Evolutionary conservation across 495 filamentous ascomycete genomes (phyloP).

Genomic region (Lepraria neglecta): DNA sequence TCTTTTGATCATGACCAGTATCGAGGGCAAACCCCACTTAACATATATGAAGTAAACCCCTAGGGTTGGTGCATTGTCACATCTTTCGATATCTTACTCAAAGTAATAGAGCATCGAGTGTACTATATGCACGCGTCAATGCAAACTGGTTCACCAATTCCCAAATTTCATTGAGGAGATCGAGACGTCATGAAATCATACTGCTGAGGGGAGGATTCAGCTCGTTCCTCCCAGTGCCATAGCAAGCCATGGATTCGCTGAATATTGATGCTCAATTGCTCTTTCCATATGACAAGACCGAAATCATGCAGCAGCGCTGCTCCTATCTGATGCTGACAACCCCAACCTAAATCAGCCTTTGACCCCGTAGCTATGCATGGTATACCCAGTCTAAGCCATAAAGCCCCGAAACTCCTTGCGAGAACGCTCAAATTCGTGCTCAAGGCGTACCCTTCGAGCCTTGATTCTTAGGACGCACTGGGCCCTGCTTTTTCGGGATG

Average conservation of each 20-base stretch:
- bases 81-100: no score
- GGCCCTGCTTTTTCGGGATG: constrained; percentile 13
- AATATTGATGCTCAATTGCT: not conserved
- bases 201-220: not conserved
- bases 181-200: no score
- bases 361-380: constrained; percentile 20
- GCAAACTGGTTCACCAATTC: no score
- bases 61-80: no score
- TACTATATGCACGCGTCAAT: no score
- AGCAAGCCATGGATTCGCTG: not conserved
- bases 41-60: no score
- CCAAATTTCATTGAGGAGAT: no score
- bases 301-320: not conserved
- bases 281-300: not conserved
- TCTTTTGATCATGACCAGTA: not conserved
- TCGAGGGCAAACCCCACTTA: no score
- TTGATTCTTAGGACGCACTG: not conserved
- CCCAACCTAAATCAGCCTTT: not conserved
- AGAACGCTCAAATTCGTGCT: constrained; percentile 1
- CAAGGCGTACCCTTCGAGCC: constrained; percentile 6
- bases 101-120: no score
- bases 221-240: not conserved
- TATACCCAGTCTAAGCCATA: not conserved
- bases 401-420: not conserved
- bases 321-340: not conserved